phyloP scores from a whole-genome alignment of 2,329 filamentous ascomycete species.

The Fusarium anthophilum region DNA sequence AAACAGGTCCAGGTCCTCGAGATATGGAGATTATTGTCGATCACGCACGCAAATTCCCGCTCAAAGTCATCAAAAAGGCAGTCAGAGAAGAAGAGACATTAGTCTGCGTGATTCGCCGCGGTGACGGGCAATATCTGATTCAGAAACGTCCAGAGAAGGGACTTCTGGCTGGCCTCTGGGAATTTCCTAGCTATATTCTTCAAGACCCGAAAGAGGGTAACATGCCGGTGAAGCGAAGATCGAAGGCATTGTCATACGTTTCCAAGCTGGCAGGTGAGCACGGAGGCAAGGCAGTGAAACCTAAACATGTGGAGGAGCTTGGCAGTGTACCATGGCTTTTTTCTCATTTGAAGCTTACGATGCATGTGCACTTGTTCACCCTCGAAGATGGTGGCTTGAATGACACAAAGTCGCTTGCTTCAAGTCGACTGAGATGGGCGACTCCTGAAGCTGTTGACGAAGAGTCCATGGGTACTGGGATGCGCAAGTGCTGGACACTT shows the following conservation, averaged over 20 bases:
- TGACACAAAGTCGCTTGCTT: conserved; percentile 3
- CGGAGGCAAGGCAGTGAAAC: not conserved
- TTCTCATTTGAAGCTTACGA: conserved; percentile 65
- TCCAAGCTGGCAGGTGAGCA: conserved; percentile 38
- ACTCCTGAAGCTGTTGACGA: conserved; percentile 53
- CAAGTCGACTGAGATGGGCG: conserved; percentile 49
- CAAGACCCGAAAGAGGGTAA: conserved; percentile 31
- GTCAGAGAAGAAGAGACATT: conserved; percentile 62
- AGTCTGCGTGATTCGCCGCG: conserved; percentile 61
- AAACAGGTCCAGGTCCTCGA: conserved; percentile 11
- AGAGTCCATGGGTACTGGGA: conserved; percentile 67
- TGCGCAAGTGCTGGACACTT: conserved; percentile 66
- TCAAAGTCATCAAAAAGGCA: conserved; percentile 62
- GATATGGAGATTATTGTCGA: conserved; percentile 50
- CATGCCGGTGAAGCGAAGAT: conserved; percentile 46
- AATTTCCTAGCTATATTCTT: conserved; percentile 60
- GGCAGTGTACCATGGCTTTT: conserved; percentile 66
- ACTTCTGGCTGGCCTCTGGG: conserved; percentile 65
- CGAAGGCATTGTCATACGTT: conserved; percentile 50
- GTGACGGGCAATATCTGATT: conserved; percentile 57
- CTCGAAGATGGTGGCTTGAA: conserved; percentile 34
- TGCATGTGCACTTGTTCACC: conserved; percentile 65
- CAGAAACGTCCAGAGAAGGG: conserved; percentile 63
- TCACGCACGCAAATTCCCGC: conserved; percentile 61
- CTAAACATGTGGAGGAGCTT: conserved; percentile 53